Base-by-base conservation (phyloP, 306 rosid species). In the Lathyrus aphaca region DNA sequence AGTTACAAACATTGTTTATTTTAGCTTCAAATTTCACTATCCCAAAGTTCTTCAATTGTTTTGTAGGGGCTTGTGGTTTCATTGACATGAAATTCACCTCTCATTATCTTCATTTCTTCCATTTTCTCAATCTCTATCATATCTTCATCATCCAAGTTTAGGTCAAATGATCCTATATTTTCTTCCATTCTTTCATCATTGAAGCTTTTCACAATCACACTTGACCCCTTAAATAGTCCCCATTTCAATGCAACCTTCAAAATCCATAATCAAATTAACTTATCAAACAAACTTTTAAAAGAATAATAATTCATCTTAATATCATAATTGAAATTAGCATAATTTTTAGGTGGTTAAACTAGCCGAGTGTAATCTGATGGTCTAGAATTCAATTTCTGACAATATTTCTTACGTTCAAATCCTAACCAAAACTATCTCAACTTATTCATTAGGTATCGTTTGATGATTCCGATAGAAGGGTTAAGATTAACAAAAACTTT, bases 171-270 rank as follows among this genome's bases (percentile, higher is more conserved):
- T 7, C 45, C 79, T 1, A 93, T 71, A 77, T 93, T 90, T 70
- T 93, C 96, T 68, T 64, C 82, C 83, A 93, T 82, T 74, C 98
- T 86, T 16, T 78, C 77, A 63, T 76, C 71, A 44, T 82, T 86
- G 59, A 86, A 93, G 79, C 97, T 93, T 80, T 93, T 93, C 69
- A 88, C 97, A 23, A 93, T 84, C 85, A 90, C 85, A 80, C 98
- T 93, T 48, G 95, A 83, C 8, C 94, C 91, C 71, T 82, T 88
- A 66, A 83, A 85, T 39, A 93, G 51, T 50, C 90, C 97, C 98
- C 98, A 93, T 44, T 71, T 64, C 37, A 93, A 72, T 44, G 96
- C 93, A 72, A 93, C 90, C 98, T 92, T 51, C 39, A 80, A 40
- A 32, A 49, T 37, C 15, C 5, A 42, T 0, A 58, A 11, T 6